Evolutionary conservation across 2,329 filamentous ascomycete genomes (phyloP).

Genomic region (Cytospora paraplurivora): DNA sequence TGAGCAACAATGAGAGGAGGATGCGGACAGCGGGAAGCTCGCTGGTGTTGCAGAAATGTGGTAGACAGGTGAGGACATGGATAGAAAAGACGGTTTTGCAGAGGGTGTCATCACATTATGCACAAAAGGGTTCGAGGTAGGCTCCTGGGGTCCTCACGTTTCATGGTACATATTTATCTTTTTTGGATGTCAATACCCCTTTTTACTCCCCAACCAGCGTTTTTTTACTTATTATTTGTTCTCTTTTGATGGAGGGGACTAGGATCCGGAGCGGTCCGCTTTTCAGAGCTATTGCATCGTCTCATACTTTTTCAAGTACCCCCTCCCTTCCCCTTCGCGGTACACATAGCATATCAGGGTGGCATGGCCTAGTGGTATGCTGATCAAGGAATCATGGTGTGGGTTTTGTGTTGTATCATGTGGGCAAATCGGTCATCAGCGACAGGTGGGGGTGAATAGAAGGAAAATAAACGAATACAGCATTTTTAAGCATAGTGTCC

Average conservation of each 20-base stretch:
- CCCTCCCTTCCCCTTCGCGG: not conserved
- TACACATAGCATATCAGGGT: not conserved
- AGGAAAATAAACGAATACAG: not conserved
- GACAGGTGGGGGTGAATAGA: not conserved
- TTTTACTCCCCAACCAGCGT: conserved; percentile 4
- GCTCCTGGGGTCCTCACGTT: conserved; percentile 4
- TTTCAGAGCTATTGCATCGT: not conserved
- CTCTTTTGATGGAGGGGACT: not conserved
- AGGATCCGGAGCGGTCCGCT: not conserved
- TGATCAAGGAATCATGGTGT: not conserved
- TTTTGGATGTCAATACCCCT: conserved; percentile 5
- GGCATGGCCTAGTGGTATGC: not conserved
- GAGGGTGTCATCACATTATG: not conserved
- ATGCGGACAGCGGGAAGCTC: not conserved
- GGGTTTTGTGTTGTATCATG: not conserved
- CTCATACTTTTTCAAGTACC: not conserved
- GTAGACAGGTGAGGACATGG: not conserved
- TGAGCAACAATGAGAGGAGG: conserved; percentile 15
- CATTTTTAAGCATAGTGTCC: not conserved
- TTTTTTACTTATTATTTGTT: not conserved
- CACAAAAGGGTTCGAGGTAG: conserved; percentile 5
- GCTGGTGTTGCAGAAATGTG: not conserved
- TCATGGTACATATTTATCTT: conserved; percentile 7
- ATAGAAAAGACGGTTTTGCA: not conserved
- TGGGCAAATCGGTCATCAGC: not conserved